Conservation (phyloP, 2,329 filamentous ascomycete species). For the Capronia epimyces region DNA sequence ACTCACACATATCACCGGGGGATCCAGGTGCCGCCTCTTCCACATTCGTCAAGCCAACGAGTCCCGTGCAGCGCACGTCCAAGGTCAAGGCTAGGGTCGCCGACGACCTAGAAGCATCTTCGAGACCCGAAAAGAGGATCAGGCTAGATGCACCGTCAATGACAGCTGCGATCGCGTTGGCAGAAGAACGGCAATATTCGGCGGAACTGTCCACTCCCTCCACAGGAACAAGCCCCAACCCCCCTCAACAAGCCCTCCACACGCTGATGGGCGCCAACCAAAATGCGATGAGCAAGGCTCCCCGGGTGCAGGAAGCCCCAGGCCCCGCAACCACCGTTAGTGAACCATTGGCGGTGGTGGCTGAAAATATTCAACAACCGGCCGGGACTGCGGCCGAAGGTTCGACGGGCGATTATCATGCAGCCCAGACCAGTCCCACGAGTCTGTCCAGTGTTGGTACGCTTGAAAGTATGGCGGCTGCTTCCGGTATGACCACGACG, state of each 20-base stretch:
- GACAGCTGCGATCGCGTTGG: conserved; percentile 51
- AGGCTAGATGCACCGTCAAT: conserved; percentile 37
- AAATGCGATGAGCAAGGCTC: conserved; percentile 32
- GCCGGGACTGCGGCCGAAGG: conserved; percentile 34
- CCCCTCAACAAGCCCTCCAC: conserved; percentile 39
- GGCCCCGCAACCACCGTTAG: conserved; percentile 41
- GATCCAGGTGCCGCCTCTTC: conserved; percentile 11
- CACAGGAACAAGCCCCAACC: conserved; percentile 37
- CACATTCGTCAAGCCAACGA: conserved; percentile 16
- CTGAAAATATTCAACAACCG: conserved; percentile 46
- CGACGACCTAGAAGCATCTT: conserved; percentile 27
- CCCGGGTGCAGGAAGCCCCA: conserved; percentile 27
- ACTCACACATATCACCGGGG: conserved; percentile 15
- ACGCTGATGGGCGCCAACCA: conserved; percentile 33
- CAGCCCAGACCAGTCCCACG: conserved; percentile 47
- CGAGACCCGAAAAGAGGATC: conserved; percentile 35
- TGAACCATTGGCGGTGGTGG: conserved; percentile 45
- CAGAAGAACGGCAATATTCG: conserved; percentile 41
- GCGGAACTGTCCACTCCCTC: conserved; percentile 22
- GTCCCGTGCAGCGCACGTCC: conserved; percentile 1
- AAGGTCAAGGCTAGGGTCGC: conserved; percentile 3
- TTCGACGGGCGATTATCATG: conserved; percentile 39
- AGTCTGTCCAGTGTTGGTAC: conserved; percentile 53
- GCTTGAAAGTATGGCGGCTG: conserved; percentile 45
- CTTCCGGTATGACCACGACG: conserved; percentile 47